Conservation (phyloP, 768 basidiomycete species). For the Russula griseocarnosa region DNA sequence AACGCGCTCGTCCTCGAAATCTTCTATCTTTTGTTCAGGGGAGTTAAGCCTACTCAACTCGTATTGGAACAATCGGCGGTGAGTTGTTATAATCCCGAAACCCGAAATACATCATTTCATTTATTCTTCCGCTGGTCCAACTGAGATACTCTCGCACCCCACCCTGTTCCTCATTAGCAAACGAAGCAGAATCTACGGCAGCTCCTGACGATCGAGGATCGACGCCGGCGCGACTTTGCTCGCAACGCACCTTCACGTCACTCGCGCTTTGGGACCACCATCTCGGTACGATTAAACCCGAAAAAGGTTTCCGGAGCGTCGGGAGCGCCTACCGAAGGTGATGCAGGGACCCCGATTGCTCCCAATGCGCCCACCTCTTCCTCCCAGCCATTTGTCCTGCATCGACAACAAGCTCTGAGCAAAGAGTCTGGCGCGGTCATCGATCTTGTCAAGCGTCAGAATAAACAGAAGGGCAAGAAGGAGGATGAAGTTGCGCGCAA, state of each 20-base stretch:
- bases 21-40: slow-evolving; percentile 84
- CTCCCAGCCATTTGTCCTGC: slow-evolving; percentile 66
- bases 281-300: slow-evolving; percentile 69
- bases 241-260: slow-evolving; percentile 69
- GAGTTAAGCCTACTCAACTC: slow-evolving; percentile 60
- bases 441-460: slow-evolving; percentile 50
- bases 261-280: slow-evolving; percentile 94
- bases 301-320: slow-evolving; percentile 37
- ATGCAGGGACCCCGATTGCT: slow-evolving; percentile 30
- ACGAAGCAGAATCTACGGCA: slow-evolving; percentile 62
- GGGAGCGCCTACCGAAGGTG: slow-evolving; percentile 30
- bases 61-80: slow-evolving; percentile 65
- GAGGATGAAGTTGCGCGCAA: slow-evolving; percentile 64
- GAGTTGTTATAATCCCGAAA: not conserved
- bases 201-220: slow-evolving; percentile 74
- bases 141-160: not conserved
- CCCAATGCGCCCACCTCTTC: slow-evolving; percentile 35
- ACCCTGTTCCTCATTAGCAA: slow-evolving; percentile 46
- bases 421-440: slow-evolving; percentile 63
- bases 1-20: slow-evolving; percentile 93
- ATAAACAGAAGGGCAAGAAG: slow-evolving; percentile 58
- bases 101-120: no score
- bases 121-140: not conserved
- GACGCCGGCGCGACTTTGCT: slow-evolving; percentile 52
- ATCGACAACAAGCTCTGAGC: slow-evolving; percentile 78